Conservation (phyloP, 179 eudicot species). For the Nepenthes alata region DNA sequence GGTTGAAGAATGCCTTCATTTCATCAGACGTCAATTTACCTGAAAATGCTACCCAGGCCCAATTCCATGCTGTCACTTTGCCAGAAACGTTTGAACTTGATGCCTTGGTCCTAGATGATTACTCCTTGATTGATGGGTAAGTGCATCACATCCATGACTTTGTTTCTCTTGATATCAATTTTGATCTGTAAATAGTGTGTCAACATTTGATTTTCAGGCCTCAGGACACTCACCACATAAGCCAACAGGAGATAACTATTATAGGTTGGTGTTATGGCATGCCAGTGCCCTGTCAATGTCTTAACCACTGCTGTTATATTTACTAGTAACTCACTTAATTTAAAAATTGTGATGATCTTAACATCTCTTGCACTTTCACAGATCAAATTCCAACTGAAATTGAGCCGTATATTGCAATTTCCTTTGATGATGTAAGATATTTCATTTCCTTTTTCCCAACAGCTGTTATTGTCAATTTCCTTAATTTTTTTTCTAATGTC, state of each 20-base stretch:
- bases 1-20: slow-evolving; percentile 41
- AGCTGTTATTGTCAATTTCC: not conserved
- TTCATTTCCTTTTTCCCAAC: not conserved
- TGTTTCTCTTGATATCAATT: not conserved
- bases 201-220: slow-evolving; percentile 20
- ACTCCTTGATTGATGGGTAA: slow-evolving; percentile 23
- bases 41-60: slow-evolving; percentile 71
- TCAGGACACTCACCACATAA: slow-evolving; percentile 41
- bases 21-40: slow-evolving; percentile 51
- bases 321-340: no score
- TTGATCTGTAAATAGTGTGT: not conserved
- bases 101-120: slow-evolving; percentile 36
- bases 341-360: not conserved
- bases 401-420: slow-evolving; percentile 55
- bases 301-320: not conserved
- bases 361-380: slow-evolving; percentile 10
- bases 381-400: slow-evolving; percentile 40
- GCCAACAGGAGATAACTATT: slow-evolving; percentile 61
- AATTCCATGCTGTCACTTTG: slow-evolving; percentile 59
- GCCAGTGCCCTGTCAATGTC: not conserved
- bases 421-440: slow-evolving; percentile 49
- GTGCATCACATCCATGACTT: not conserved
- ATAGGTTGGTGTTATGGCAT: slow-evolving; percentile 17
- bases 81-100: slow-evolving; percentile 76
- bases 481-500: not conserved